Evolutionary conservation across 129 eudicot species (phyloP).

Genomic region (Logfia minima): DNA sequence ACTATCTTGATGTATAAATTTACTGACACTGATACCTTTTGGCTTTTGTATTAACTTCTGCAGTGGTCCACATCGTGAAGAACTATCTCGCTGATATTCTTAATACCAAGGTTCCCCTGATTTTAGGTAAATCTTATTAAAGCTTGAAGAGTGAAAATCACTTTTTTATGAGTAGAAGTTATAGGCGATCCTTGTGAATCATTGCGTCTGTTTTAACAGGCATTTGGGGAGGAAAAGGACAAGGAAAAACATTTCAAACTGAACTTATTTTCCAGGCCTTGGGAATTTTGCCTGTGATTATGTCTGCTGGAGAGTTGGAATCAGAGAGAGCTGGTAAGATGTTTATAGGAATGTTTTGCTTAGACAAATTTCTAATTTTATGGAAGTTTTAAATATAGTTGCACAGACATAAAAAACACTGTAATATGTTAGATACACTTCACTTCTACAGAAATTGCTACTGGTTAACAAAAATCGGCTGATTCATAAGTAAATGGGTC

Average conservation of each 20-base stretch:
- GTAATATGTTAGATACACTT: background rate
- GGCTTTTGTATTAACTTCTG: constrained; percentile 26
- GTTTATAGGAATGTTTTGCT: constrained; percentile 2
- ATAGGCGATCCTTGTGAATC: background rate
- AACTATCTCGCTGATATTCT: constrained; percentile 75
- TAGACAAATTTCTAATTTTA: background rate
- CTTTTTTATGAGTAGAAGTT: background rate
- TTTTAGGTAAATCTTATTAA: constrained; percentile 61
- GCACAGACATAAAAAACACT: background rate
- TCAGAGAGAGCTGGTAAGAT: constrained; percentile 94
- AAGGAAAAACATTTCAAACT: constrained; percentile 95
- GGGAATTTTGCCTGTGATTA: constrained; percentile 92
- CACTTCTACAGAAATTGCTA: too few relatives aligned
- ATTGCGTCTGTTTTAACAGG: constrained; percentile 42
- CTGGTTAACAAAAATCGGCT: background rate
- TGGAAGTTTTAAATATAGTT: background rate
- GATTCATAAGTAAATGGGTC: background rate
- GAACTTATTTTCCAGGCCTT: constrained; percentile 91
- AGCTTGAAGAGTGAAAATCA: constrained; percentile 1
- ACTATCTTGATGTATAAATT: background rate
- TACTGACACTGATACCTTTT: constrained; percentile 3
- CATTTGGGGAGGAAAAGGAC: constrained; percentile 99
- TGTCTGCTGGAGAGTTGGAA: constrained; percentile 99
- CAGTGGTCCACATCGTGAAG: constrained; percentile 91
- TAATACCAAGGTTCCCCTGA: constrained; percentile 71